phyloP scores from a whole-genome alignment of 352 stramenopile species.

The Phytophthora megakarya region DNA sequence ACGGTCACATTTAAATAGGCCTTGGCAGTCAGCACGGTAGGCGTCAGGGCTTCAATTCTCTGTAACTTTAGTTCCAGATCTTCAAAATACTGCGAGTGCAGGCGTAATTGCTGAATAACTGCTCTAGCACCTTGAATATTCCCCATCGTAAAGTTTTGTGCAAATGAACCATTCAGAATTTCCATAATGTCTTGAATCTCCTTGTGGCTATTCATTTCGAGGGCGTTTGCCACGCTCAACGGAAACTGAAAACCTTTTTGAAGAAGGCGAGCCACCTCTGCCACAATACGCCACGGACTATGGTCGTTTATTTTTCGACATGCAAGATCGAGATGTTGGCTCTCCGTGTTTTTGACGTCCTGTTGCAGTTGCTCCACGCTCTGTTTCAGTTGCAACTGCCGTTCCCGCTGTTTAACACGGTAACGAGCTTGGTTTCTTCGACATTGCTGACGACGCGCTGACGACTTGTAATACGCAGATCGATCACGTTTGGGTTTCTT shows the following conservation, averaged over 20 bases:
- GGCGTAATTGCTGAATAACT: too few relatives aligned
- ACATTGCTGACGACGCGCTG: slow-evolving; percentile 24
- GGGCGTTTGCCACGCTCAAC: slow-evolving; percentile 4
- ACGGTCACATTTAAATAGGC: too few relatives aligned
- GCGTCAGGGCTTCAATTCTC: too few relatives aligned
- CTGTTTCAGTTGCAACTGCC: slow-evolving; percentile 13
- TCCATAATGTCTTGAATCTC: too few relatives aligned
- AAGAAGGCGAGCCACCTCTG: slow-evolving; percentile 20
- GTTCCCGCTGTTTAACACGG: slow-evolving; percentile 17
- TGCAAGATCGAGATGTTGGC: slow-evolving; percentile 13
- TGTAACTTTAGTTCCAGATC: too few relatives aligned
- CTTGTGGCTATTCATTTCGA: too few relatives aligned
- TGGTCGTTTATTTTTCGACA: slow-evolving; percentile 25
- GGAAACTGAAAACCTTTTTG: slow-evolving; percentile 20
- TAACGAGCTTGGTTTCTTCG: slow-evolving; percentile 38
- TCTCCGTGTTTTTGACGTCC: slow-evolving; percentile 18
- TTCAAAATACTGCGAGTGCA: too few relatives aligned
- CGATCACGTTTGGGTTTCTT: too few relatives aligned
- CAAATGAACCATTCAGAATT: too few relatives aligned
- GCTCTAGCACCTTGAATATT: too few relatives aligned
- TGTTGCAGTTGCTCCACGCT: slow-evolving; percentile 19
- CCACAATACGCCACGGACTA: slow-evolving; percentile 21
- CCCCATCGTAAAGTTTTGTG: too few relatives aligned
- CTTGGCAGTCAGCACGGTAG: too few relatives aligned
- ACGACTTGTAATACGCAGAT: not conserved